Percentiles rank a stretch among this genome's conserved stretches.
Conservation (phyloP, 176 grass and related monocot species). For the Sorghum bicolor region Sorghum_bicolor_NCBIv3 NC_012876.2:64529501-64530000, state of each 20-base stretch:
- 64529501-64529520: constrained; percentile 90
- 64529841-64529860: no score
- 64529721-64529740: constrained; percentile 6
- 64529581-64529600: constrained; percentile 33
- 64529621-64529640: not conserved
- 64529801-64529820: no score
- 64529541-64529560: not conserved
- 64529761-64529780: no score
- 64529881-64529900: no score
- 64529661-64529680: constrained; percentile 33
- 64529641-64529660: constrained; percentile 4
- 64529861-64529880: no score
- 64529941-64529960: no score
- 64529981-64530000: no score
- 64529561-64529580: not conserved
- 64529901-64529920: no score
- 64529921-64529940: no score
- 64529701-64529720: not conserved
- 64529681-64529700: constrained; percentile 40
- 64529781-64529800: no score
- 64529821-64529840: no score
- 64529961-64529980: no score
- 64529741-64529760: not conserved
- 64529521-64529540: not conserved
- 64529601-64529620: not conserved